These are phyloP conservation scores for Pichia insulana DNA, from an alignment of 805 yeast genomes.

Conservation along the genomic window DNA sequence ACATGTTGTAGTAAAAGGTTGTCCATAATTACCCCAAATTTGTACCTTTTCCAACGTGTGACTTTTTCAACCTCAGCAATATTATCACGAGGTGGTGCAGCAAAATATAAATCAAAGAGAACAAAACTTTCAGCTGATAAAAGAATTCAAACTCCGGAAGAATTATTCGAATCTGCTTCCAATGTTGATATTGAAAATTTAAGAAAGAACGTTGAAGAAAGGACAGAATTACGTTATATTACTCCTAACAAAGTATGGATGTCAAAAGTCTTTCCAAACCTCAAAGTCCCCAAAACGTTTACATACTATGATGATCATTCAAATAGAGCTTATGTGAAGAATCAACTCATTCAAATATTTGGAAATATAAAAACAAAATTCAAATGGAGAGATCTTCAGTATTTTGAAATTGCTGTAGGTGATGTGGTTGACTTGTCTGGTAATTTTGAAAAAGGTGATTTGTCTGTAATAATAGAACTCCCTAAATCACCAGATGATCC, in stretches of 20 bases:
- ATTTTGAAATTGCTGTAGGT: constrained; percentile 37
- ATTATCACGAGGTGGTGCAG: constrained; percentile 1
- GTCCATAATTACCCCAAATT: background rate
- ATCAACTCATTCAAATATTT: constrained; percentile 12
- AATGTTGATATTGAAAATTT: constrained; percentile 23
- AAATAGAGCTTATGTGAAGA: constrained; percentile 10
- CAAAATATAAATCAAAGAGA: constrained; percentile 8
- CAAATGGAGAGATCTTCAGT: constrained; percentile 18
- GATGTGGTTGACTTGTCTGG: constrained; percentile 51
- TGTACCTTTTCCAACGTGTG: background rate
- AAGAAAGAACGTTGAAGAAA: constrained; percentile 13
- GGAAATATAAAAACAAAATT: constrained; percentile 13
- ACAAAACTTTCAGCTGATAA: background rate
- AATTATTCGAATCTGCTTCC: constrained; percentile 20
- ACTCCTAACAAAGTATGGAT: constrained; percentile 28
- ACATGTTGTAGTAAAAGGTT: too few relatives aligned
- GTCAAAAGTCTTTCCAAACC: constrained; percentile 6
- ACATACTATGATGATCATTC: constrained; percentile 13
- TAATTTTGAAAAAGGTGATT: constrained; percentile 33
- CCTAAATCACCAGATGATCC: constrained; percentile 44
- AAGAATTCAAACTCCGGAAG: constrained; percentile 26
- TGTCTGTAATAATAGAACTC: constrained; percentile 46
- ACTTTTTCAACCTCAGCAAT: constrained; percentile 5
- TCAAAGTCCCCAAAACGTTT: constrained; percentile 12
- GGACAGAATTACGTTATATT: constrained; percentile 20